phyloP scores from a whole-genome alignment of 495 filamentous ascomycete genomes.

The Tricharina praecox region DNA sequence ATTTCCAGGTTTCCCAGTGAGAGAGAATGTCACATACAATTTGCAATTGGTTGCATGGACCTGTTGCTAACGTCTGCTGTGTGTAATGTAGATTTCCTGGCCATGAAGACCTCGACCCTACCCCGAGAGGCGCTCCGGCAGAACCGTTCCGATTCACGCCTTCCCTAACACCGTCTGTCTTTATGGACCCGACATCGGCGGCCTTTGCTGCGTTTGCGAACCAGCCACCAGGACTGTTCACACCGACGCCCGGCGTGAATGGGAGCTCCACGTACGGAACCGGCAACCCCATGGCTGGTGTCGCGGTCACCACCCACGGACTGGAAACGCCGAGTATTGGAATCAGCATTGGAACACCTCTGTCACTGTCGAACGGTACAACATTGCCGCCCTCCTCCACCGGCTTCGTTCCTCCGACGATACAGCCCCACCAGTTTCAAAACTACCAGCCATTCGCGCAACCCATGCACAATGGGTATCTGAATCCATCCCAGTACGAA shows the following conservation, averaged over 20 bases:
- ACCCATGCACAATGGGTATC: slow-evolving; percentile 28
- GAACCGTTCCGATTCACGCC: slow-evolving; percentile 76
- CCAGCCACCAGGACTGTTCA: slow-evolving; percentile 66
- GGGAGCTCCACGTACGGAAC: background rate
- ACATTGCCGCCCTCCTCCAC: too few relatives aligned
- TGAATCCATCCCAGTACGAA: slow-evolving; percentile 28
- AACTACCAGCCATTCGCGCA: slow-evolving; percentile 59
- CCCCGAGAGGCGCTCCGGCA: slow-evolving; percentile 52
- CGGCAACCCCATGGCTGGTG: too few relatives aligned
- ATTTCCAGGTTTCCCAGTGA: slow-evolving; percentile 14
- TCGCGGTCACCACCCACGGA: slow-evolving; percentile 56
- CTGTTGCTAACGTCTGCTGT: slow-evolving; percentile 5
- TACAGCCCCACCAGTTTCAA: slow-evolving; percentile 51
- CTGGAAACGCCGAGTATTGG: slow-evolving; percentile 68
- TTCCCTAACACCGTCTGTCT: slow-evolving; percentile 34
- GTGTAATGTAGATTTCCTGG: slow-evolving; percentile 22
- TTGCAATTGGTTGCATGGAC: too few relatives aligned
- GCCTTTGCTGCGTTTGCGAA: slow-evolving; percentile 60
- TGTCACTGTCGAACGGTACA: slow-evolving; percentile 55
- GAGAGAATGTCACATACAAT: slow-evolving; percentile 10
- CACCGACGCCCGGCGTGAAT: slow-evolving; percentile 60
- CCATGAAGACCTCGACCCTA: slow-evolving; percentile 64
- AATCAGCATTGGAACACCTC: slow-evolving; percentile 63
- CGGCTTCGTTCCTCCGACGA: slow-evolving; percentile 35
- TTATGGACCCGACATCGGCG: slow-evolving; percentile 65